These are phyloP conservation scores for Leishmania braziliensis DNA, from an alignment of 208 protist species.

Conservation along the genomic window DNA sequence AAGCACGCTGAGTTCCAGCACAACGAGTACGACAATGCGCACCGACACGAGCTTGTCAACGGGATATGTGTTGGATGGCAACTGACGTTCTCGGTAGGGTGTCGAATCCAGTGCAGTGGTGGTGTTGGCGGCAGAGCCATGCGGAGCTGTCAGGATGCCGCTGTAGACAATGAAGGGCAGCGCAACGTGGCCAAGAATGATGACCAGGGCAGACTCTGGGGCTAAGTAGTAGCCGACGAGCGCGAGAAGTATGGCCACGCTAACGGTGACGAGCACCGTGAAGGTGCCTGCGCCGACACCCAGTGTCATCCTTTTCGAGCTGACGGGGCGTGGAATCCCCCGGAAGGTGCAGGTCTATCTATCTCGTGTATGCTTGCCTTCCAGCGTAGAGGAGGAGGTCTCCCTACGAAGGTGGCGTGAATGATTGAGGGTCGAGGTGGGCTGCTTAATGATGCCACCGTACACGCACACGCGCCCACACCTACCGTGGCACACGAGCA, in stretches of 20 bases:
- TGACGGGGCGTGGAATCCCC: neutral
- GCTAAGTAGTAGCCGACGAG: constrained; percentile 55
- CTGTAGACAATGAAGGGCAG: constrained; percentile 81
- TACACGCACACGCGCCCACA: neutral
- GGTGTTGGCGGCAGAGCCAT: neutral
- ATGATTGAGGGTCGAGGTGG: neutral
- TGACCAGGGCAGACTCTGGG: constrained; percentile 47
- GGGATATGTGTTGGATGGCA: constrained; percentile 45
- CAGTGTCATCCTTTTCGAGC: constrained; percentile 46
- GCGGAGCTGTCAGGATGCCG: constrained; percentile 63
- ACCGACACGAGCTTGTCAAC: constrained; percentile 72
- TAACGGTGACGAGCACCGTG: constrained; percentile 59
- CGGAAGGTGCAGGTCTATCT: neutral
- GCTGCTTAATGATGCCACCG: neutral
- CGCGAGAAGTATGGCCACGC: constrained; percentile 49
- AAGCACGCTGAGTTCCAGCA: constrained; percentile 46
- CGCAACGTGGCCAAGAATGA: constrained; percentile 45
- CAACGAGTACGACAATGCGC: constrained; percentile 58
- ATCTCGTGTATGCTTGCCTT: neutral
- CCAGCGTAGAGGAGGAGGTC: neutral
- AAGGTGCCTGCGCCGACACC: constrained; percentile 81
- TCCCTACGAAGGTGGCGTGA: neutral
- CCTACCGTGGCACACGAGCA: neutral
- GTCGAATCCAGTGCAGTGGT: constrained; percentile 9
- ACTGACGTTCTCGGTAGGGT: constrained; percentile 48